Conservation (phyloP, 2,329 filamentous ascomycete genomes). For the Arthrobotrys musiformis region DNA sequence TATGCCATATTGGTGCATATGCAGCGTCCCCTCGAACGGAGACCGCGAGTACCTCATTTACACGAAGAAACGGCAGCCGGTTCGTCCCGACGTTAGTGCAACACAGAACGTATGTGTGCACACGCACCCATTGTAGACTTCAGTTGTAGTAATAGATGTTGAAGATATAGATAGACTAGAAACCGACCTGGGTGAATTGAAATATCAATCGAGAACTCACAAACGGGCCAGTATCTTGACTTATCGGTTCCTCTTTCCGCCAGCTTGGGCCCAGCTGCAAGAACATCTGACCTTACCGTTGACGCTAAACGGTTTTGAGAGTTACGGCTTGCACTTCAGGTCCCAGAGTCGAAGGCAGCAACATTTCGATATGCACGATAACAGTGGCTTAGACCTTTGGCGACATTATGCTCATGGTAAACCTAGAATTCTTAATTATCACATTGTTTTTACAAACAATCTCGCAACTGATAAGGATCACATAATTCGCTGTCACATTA, state of each 20-base stretch:
- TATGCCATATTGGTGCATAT: not conserved
- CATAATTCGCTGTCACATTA: slow-evolving; percentile 8
- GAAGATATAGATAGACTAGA: not conserved
- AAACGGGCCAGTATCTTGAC: slow-evolving; percentile 20
- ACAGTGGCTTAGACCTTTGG: slow-evolving; percentile 28
- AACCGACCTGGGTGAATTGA: not conserved
- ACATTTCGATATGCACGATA: slow-evolving; percentile 39
- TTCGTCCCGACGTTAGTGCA: slow-evolving; percentile 34
- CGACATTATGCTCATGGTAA: slow-evolving; percentile 22
- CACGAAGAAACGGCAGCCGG: not conserved
- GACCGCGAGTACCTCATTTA: not conserved
- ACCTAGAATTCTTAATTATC: slow-evolving; percentile 27
- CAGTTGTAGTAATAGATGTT: not conserved
- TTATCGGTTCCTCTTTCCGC: slow-evolving; percentile 31
- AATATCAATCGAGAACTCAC: not conserved
- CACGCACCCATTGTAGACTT: not conserved
- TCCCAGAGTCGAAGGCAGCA: slow-evolving; percentile 38
- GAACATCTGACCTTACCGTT: slow-evolving; percentile 33
- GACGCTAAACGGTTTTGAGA: slow-evolving; percentile 25
- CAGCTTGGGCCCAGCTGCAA: not conserved
- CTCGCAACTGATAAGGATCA: slow-evolving; percentile 22
- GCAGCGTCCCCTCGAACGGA: not conserved
- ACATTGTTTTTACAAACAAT: slow-evolving; percentile 8
- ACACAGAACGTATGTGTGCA: not conserved
- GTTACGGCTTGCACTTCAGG: not conserved